These are phyloP conservation scores for Mortierella antarctica DNA, from an alignment of 192 early-diverging fungal species.

Conservation along the genomic window DNA sequence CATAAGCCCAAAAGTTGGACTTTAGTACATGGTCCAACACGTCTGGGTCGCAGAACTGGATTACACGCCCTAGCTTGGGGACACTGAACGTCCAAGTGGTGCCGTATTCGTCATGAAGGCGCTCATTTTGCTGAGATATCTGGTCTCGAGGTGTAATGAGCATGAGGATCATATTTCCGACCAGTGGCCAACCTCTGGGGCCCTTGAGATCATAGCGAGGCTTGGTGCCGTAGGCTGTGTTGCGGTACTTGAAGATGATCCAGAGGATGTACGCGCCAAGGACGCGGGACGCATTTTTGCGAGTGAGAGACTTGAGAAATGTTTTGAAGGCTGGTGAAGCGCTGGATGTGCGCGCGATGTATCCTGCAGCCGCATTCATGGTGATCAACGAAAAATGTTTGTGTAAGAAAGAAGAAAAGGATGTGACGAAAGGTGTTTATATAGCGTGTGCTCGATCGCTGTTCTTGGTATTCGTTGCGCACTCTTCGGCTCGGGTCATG, in stretches of 20 bases:
- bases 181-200: conserved; percentile 32
- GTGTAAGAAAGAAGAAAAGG: background rate
- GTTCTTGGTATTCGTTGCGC: too few species aligned
- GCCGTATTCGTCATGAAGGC: conserved; percentile 14
- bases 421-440: background rate
- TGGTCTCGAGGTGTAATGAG: conserved; percentile 2
- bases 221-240: conserved; percentile 21
- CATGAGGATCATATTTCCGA: conserved; percentile 47
- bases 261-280: conserved; percentile 29
- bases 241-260: conserved; percentile 40
- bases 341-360: conserved; percentile 6
- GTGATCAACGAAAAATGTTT: background rate
- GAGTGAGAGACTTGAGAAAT: conserved; percentile 12
- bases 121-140: conserved; percentile 19
- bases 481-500: too few species aligned
- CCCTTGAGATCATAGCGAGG: conserved; percentile 41
- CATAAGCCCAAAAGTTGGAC: conserved; percentile 47
- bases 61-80: conserved; percentile 27
- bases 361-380: conserved; percentile 23
- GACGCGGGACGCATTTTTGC: conserved; percentile 16
- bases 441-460: background rate
- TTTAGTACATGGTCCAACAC: conserved; percentile 50
- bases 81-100: conserved; percentile 23
- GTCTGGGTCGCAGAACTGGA: conserved; percentile 30
- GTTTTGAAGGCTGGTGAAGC: conserved; percentile 17